phyloP scores from a whole-genome alignment of 257 asterid genomes.

The Rehmannia glutinosa region DNA sequence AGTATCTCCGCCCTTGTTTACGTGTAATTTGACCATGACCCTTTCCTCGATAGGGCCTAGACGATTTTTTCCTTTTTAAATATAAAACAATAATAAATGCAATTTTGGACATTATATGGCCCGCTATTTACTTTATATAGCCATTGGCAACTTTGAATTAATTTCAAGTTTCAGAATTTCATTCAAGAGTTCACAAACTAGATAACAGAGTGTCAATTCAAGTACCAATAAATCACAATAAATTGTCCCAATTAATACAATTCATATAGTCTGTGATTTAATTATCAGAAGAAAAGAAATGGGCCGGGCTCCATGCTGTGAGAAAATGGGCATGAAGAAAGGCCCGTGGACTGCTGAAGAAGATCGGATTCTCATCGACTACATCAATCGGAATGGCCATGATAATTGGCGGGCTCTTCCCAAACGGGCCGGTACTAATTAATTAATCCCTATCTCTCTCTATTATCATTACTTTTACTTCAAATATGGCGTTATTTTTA shows the following conservation, averaged over 20 bases:
- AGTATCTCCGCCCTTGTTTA: too few species aligned
- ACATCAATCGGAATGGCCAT: slow-evolving; percentile 52
- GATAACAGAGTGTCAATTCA: neutral
- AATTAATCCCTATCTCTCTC: neutral
- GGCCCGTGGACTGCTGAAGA: slow-evolving; percentile 86
- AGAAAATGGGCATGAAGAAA: slow-evolving; percentile 69
- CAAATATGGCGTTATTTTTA: neutral
- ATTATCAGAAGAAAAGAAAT: neutral
- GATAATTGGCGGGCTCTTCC: slow-evolving; percentile 91
- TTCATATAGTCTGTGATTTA: neutral
- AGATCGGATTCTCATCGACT: slow-evolving; percentile 48
- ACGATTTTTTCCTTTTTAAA: too few species aligned
- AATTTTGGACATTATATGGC: too few species aligned
- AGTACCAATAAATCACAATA: neutral
- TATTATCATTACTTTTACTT: neutral
- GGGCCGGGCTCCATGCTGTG: slow-evolving; percentile 71
- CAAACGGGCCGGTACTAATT: slow-evolving; percentile 59
- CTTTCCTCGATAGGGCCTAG: too few species aligned
- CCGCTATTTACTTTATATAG: neutral
- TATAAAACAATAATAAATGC: too few species aligned
- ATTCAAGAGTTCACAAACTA: too few species aligned
- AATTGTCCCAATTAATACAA: neutral
- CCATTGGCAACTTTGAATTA: neutral
- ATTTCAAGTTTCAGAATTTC: too few species aligned
- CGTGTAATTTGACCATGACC: too few species aligned